Evolutionary conservation across 2,329 filamentous ascomycete genomes (phyloP), one percentile per base, ranked within the genome.

Genomic region (Stachybotrys chartarum): DNA sequence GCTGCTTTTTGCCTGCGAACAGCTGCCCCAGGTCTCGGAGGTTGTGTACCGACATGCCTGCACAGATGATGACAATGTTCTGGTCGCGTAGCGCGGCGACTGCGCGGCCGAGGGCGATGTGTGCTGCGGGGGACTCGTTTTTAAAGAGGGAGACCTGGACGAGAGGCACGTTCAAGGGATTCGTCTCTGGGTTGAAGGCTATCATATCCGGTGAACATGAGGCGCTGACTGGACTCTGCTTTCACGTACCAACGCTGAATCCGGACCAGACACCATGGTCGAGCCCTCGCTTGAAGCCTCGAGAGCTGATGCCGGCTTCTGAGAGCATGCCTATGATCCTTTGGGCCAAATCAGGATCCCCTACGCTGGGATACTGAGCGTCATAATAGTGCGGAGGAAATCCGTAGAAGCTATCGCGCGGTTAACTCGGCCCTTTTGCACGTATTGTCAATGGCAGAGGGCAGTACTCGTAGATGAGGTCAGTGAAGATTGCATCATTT

Each of bases 191-290:
- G 54, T 83, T 70, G 65, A 88, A 88, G 16, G 84, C 83, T 67
- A 6, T 14, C 35, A 42, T 14, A 3, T 42, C 10, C 14, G 35
- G 8, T 14, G 14, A 42, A 11, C 7, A n/a, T 16, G 10, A 16
- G 63, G 60, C 30, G 16, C 16, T 1, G 11, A 5, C 24, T 45
- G 47, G 45, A 7, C 12, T 32, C 24, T 24, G 24, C 24, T 24
- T 12, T 39, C 18, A 6, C 64, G 8, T 53, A 65, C 65, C 65
- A 17, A 79, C 77, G 58, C 75, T 79, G 67, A 91, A 90, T 11
- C 82, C 81, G 1, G 82, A 85, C 78, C 86, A 91, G 30, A 91
- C 86, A 18, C 88, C 88, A 65, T 91, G 88, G 63, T 91, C 88
- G 1, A 90, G 74, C 0, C 87, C 88, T 46, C 87, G 75, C 50